Base-by-base conservation (phyloP, 345 rosid genomes). In the Salix purpurea region DNA sequence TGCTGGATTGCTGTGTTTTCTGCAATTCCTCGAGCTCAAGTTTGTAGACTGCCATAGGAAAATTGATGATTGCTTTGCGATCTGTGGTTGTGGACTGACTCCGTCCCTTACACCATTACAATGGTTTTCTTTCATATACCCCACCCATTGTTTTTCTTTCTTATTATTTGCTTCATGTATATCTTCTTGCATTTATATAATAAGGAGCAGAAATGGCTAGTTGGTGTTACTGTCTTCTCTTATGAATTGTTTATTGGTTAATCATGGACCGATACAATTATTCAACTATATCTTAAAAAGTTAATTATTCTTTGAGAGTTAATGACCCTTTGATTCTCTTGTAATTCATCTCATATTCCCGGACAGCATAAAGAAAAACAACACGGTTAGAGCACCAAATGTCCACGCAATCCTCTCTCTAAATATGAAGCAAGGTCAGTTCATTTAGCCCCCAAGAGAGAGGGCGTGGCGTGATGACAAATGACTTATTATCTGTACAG, bases 1-100 rank as follows among this genome's bases (percentile, higher is more conserved):
- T 87, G 77, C 71, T 83, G 40, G 88, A 86, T 74, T 86, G 81
- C 52, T 95, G 97, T 75, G 79, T 95, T 69, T 90, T 89, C 80
- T 90, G 93, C 83, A 91, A 91, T 79, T 81, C 80, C 78, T 84
- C 92, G 11, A 65, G 32, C 6, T 70, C 74, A 23, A 80, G 58
- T 34, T 67, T 84, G 82, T 81, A 69, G 66, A 79, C 74, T 39
- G 30, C 46, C 19, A 15, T 68, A 46, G 54, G 12, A 58, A 58
- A 46, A 42, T n/a, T 44, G 69, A 73, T 39, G 56, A 28, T 39
- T 48, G 13, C 32, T 26, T 15, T 26, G 18, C 11, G n/a, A 54
- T n/a, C 1, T 62, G 39, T 61, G 75, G 70, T 42, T 7, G 54
- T 71, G 77, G 79, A 77, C 83, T 26, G n/a, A 42, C 69, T 74